Base-by-base conservation (phyloP, 2,329 filamentous ascomycete genomes). In the Diaporthe caulivora region DNA sequence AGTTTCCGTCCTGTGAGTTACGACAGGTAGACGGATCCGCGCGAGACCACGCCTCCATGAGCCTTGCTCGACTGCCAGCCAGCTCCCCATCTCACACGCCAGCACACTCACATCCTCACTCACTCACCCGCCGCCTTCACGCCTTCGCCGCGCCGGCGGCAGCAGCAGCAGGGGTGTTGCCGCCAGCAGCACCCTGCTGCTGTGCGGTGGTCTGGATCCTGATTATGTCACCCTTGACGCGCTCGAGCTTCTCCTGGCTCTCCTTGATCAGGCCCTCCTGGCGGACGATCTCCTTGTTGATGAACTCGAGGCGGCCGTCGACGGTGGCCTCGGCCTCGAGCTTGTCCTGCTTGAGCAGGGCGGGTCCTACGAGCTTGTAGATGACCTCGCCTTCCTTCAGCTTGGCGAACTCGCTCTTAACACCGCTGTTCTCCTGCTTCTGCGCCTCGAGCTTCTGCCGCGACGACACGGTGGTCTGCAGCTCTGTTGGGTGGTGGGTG, bases 401-500 rank as follows among this genome's bases (percentile, higher is more conserved):
- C 70, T 89, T 88, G 53, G 91, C 88, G 82, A 98, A 98, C 83
- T 98, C 96, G 92, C 94, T 93, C 82, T 97, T 92, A 13, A 99
- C 97, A 21, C 93, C 92, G 64, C 92, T 85, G 81, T 98, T 99
- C 83, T 99, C 97, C 80, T 98, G 94, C 82, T 94, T 94, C 83
- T 99, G 97, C 9, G 95, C 94, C 82, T 98, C 95, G 9, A 99
- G 91, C 84, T 94, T 97, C 85, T 99, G 95, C 76, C 95, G 91
- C 13, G 95, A 93, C 57, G 92, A 88, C 34, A 98, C 91, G 24
- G 91, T 86, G 55, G 87, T 89, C 82, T 95, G 93, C 71, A 98
- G 89, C 78, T 98, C 97, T 98, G 78, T n/a, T n/a, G n/a, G n/a
- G n/a, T 21, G 21, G 31, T 5, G 29, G 8, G 21, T 40, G 29